Percentiles rank a stretch among this genome's conserved stretches.
These are phyloP conservation scores for Solanum verrucosum DNA, from an alignment of 257 asterid species.

Conservation along the genomic window DNA sequence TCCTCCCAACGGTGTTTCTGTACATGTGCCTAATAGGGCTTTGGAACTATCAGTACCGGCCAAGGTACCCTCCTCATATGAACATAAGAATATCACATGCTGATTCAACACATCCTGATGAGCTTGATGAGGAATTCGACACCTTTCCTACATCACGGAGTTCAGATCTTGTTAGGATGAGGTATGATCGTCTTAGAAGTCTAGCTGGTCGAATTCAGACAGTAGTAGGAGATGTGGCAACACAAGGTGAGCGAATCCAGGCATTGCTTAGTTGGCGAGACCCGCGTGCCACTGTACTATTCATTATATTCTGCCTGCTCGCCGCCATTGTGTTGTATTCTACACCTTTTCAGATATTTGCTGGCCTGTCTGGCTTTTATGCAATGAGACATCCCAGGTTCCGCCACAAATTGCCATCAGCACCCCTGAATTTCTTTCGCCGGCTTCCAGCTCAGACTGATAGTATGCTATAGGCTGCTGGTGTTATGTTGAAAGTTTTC, in stretches of 20 bases:
- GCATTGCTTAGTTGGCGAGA: constrained; percentile 91
- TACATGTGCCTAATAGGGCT: constrained; percentile 74
- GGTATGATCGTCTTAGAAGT: constrained; percentile 74
- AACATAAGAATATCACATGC: constrained; percentile 65
- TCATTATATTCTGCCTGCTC: constrained; percentile 45
- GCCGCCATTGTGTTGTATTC: constrained; percentile 50
- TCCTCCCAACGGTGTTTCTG: constrained; percentile 59
- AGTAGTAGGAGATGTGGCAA: constrained; percentile 69
- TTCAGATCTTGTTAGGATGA: constrained; percentile 50
- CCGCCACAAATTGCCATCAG: constrained; percentile 61
- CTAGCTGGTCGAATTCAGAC: constrained; percentile 82
- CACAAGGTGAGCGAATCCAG: constrained; percentile 87
- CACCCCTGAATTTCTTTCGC: constrained; percentile 68
- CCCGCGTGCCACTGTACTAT: constrained; percentile 73
- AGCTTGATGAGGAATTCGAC: constrained; percentile 92
- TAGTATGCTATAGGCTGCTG: constrained; percentile 49
- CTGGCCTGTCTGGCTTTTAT: constrained; percentile 37
- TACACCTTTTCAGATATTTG: constrained; percentile 54
- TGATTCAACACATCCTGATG: constrained; percentile 63
- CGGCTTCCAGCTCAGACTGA: constrained; percentile 84
- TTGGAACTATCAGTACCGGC: constrained; percentile 69
- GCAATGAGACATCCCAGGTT: constrained; percentile 82
- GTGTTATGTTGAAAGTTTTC: neutral
- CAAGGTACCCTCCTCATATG: constrained; percentile 90
- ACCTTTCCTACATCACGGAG: constrained; percentile 51